These are phyloP conservation scores for Hymenoscyphus repandus DNA, from an alignment of 2,329 filamentous ascomycete species.

Conservation along the genomic window DNA sequence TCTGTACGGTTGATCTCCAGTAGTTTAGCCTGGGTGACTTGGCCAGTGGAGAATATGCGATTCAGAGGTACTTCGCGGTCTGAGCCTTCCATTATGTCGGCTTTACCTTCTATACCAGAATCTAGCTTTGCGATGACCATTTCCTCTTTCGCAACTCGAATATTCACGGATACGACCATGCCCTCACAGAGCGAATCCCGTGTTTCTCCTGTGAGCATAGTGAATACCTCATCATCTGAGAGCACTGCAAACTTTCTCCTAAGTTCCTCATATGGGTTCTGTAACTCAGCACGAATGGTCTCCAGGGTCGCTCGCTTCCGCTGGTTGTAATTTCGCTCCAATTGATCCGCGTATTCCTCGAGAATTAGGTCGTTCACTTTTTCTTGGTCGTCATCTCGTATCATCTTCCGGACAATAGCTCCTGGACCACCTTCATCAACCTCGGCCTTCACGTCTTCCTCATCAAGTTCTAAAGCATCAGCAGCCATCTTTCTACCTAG, in stretches of 20 bases:
- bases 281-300: conserved; percentile 89
- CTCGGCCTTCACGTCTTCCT: conserved; percentile 96
- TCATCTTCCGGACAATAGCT: conserved; percentile 90
- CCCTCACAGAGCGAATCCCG: conserved; percentile 74
- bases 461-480: conserved; percentile 91
- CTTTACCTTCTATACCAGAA: conserved; percentile 85
- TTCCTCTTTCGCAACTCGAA: conserved; percentile 84
- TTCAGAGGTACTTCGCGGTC: conserved; percentile 64
- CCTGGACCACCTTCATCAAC: conserved; percentile 83
- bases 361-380: conserved; percentile 94
- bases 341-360: conserved; percentile 93
- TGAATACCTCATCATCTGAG: conserved; percentile 76
- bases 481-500: conserved; percentile 97
- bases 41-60: conserved; percentile 69
- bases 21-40: conserved; percentile 85
- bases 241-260: conserved; percentile 72
- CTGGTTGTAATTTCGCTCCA: conserved; percentile 89
- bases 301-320: conserved; percentile 93
- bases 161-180: conserved; percentile 88
- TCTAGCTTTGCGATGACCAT: conserved; percentile 92
- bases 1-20: conserved; percentile 81
- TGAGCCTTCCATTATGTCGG: conserved; percentile 78
- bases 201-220: conserved; percentile 94
- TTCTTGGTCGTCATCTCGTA: conserved; percentile 89
- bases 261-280: conserved; percentile 90